Base-by-base conservation (phyloP, 2,329 filamentous ascomycete genomes). In the Myriosclerotinia scirpicola region DNA sequence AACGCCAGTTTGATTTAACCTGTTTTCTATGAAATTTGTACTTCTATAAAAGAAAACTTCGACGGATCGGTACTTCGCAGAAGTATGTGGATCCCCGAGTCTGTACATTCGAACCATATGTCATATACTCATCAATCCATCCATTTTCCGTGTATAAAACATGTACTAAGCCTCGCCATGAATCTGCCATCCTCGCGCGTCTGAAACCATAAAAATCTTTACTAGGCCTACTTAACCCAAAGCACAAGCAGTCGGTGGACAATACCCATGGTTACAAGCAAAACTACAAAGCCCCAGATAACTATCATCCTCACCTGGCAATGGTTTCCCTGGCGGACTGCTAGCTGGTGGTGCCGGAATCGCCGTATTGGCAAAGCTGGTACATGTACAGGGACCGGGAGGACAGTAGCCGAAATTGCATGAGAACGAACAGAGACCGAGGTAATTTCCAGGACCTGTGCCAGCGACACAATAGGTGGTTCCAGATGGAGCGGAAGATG, bases 271-370 rank as follows among this genome's bases (percentile, higher is more conserved):
- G 67, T 77, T 79, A 55, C 81, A 83, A 15, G 79, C 75, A 68
- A 77, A 83, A 66, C 77, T 81, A 69, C 81, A 83, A 20, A 83
- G 76, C 0, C 80, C 81, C 50, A 77, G 68, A 68, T 82, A 83
- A 1, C 75, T 73, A 4, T 77, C 75, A 48, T 74, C 72, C 36
- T 76, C 69, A 1, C 77, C 77, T 0, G 72, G 63, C 2, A 76
- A 59, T 5, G 79, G 79, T 46, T 76, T 77, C 0, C 79, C 78
- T 2, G 74, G 50, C 0, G 71, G 69, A 0, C 75, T 75, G 20
- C 71, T 77, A 14, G 61, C 64, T 12, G 74, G 70, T 6, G 69
- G 70, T n/a, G 68, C 67, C 5, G 70, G 61, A 5, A 71, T 67
- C 7, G 64, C 67, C 12, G 63, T 44, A 20, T 67, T 20, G 2